phyloP scores from a whole-genome alignment of 176 grass and related monocot genomes.

The Aegilops longissima region DNA sequence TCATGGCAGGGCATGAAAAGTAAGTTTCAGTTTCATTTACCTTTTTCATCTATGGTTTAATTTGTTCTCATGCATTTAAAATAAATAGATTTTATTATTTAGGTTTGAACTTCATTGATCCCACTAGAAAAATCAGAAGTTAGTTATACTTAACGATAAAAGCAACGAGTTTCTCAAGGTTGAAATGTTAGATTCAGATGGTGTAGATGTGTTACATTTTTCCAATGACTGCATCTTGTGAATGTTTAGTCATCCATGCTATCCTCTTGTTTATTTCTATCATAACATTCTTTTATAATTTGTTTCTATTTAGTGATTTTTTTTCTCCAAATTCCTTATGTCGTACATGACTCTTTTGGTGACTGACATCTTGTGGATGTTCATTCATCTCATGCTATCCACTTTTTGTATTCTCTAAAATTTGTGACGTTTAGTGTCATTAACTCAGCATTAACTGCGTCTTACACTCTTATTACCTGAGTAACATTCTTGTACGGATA shows the following conservation, averaged over 20 bases:
- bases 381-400: not conserved
- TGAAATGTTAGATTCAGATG: slow-evolving; percentile 63
- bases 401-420: not conserved
- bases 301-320: not conserved
- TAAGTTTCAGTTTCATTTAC: slow-evolving; percentile 48
- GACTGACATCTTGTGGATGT: not conserved
- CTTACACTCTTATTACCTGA: not conserved
- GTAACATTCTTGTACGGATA: not conserved
- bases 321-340: not conserved
- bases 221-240: not conserved
- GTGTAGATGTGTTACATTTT: not conserved
- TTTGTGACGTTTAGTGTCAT: not conserved
- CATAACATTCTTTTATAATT: slow-evolving; percentile 2
- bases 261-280: not conserved
- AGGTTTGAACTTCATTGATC: slow-evolving; percentile 2
- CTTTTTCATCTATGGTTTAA: not conserved
- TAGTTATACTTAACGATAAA: not conserved
- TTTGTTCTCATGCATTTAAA: not conserved
- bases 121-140: not conserved
- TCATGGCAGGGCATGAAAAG: slow-evolving; percentile 98
- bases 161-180: not conserved
- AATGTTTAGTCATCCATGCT: slow-evolving; percentile 9
- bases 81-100: not conserved
- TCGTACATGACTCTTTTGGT: not conserved
- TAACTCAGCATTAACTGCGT: not conserved